phyloP scores from a whole-genome alignment of 345 rosid species.

The Pistacia atlantica region DNA sequence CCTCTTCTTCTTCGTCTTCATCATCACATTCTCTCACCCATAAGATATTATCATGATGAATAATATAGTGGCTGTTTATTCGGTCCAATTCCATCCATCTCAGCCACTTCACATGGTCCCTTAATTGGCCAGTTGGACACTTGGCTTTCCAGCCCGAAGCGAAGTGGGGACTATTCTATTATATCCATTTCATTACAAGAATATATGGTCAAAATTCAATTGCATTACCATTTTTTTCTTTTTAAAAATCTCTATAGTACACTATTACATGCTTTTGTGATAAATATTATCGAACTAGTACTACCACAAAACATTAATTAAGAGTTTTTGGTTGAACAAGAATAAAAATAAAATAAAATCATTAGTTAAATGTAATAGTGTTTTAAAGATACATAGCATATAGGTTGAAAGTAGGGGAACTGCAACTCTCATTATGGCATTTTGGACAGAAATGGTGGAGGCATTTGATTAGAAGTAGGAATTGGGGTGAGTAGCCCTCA shows the following conservation, averaged over 20 bases:
- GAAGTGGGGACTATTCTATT: not conserved
- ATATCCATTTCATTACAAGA: not conserved
- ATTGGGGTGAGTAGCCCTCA: slow-evolving; percentile 33
- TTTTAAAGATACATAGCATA: no score
- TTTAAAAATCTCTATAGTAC: no score
- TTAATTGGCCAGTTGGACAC: slow-evolving; percentile 21
- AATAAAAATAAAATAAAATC: no score
- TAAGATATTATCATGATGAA: slow-evolving; percentile 17
- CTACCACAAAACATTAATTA: no score
- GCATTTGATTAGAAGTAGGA: slow-evolving; percentile 29
- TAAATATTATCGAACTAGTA: no score
- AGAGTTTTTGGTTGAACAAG: no score
- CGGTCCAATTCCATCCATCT: slow-evolving; percentile 27
- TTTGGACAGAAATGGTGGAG: slow-evolving; percentile 17
- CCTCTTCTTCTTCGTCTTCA: slow-evolving; percentile 28
- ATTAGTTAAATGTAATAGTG: no score
- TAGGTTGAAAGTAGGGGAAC: not conserved
- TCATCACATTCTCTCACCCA: slow-evolving; percentile 24
- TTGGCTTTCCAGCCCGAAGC: slow-evolving; percentile 15
- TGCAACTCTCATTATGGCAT: slow-evolving; percentile 20
- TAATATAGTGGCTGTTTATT: slow-evolving; percentile 17
- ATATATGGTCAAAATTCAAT: not conserved
- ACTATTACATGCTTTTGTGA: no score
- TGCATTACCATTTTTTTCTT: not conserved
- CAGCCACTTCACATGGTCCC: slow-evolving; percentile 37